Percentiles rank a stretch among this genome's conserved stretches.
These are phyloP conservation scores for Chrysoporthe deuterocubensis DNA, from an alignment of 2,329 filamentous ascomycete genomes.

Conservation along the genomic window DNA sequence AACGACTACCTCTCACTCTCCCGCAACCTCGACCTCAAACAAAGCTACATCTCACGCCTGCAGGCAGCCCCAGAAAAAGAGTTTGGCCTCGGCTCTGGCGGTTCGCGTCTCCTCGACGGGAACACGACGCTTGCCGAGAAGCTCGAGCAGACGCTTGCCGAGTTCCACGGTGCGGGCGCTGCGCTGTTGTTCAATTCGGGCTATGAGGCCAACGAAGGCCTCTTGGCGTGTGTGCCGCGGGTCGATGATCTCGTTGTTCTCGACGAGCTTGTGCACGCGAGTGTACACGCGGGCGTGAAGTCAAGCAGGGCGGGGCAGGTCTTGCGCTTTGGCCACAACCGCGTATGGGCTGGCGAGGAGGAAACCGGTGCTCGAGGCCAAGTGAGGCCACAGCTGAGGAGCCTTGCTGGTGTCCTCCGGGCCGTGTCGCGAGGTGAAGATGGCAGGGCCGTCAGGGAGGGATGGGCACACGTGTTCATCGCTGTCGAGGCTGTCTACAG, in stretches of 20 bases:
- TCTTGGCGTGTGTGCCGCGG: conserved; percentile 65
- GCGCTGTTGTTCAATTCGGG: conserved; percentile 62
- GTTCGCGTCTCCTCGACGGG: conserved; percentile 58
- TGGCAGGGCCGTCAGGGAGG: conserved; percentile 39
- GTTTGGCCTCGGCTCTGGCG: conserved; percentile 50
- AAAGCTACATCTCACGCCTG: conserved; percentile 61
- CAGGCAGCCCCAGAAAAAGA: conserved; percentile 27
- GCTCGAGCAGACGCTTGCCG: conserved; percentile 52
- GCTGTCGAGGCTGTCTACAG: conserved; percentile 75
- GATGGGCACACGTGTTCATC: conserved; percentile 63
- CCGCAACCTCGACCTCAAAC: conserved; percentile 52
- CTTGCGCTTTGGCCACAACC: conserved; percentile 63
- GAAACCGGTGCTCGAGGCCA: background rate
- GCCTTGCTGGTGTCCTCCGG: conserved; percentile 37
- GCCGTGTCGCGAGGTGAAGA: conserved; percentile 41
- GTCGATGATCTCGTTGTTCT: conserved; percentile 67
- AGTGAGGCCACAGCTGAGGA: background rate
- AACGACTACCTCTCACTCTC: conserved; percentile 82
- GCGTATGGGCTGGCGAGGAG: conserved; percentile 28
- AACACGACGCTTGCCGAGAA: conserved; percentile 50
- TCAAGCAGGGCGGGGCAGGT: conserved; percentile 57
- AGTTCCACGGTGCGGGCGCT: conserved; percentile 50
- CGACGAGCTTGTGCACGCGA: conserved; percentile 78
- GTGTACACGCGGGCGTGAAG: conserved; percentile 77
- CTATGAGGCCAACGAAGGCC: conserved; percentile 68